phyloP scores from a whole-genome alignment of 345 rosid species.

The Ceriops decandra region DNA sequence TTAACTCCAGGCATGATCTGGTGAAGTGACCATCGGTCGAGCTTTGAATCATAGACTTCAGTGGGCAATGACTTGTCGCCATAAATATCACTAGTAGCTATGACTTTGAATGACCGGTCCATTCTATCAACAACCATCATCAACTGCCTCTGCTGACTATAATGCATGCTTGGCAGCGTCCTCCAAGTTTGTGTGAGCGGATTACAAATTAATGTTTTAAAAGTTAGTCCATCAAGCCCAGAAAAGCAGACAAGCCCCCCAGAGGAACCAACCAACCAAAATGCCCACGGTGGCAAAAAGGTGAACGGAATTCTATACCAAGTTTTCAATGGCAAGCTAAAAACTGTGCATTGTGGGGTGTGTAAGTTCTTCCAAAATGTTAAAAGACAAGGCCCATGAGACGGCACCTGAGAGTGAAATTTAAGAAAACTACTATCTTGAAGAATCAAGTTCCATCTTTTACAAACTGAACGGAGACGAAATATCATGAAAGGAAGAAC shows the following conservation, averaged over 20 bases:
- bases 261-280: constrained; percentile 92
- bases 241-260: constrained; percentile 91
- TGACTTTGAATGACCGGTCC: constrained; percentile 74
- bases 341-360: constrained; percentile 80
- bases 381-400: constrained; percentile 88
- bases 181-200: constrained; percentile 88
- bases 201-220: constrained; percentile 81
- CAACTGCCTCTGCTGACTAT: constrained; percentile 81
- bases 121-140: constrained; percentile 80
- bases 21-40: constrained; percentile 67
- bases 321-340: constrained; percentile 81
- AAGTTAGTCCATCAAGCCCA: constrained; percentile 79
- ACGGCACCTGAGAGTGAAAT: constrained; percentile 57
- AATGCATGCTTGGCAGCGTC: constrained; percentile 76
- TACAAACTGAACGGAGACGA: constrained; percentile 81
- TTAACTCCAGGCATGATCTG: constrained; percentile 95
- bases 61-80: constrained; percentile 88
- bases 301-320: constrained; percentile 89
- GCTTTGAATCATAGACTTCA: constrained; percentile 83
- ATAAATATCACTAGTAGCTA: constrained; percentile 84
- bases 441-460: constrained; percentile 82
- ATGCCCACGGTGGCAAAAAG: constrained; percentile 91
- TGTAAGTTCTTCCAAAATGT: constrained; percentile 93
- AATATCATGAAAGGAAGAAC: constrained; percentile 94
- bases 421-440: constrained; percentile 82